Evolutionary conservation across 2,329 filamentous ascomycete genomes (phyloP).

Genomic region (Whalleya microplaca): DNA sequence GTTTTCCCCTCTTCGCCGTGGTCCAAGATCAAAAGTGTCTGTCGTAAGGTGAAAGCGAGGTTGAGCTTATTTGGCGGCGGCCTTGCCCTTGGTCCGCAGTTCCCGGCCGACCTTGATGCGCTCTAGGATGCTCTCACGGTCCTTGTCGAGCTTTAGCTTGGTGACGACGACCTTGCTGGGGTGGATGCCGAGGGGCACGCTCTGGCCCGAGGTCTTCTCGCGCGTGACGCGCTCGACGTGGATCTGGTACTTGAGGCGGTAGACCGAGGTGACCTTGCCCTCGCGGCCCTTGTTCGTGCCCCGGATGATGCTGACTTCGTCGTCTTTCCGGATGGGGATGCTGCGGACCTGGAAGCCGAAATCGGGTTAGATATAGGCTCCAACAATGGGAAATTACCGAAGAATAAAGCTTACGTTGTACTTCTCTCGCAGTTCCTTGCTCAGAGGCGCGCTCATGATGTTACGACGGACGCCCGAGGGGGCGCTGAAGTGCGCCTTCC

Average conservation of each 20-base stretch:
- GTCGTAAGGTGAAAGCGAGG: neutral
- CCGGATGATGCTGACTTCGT: constrained; percentile 91
- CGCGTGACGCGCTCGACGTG: constrained; percentile 96
- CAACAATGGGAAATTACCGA: neutral
- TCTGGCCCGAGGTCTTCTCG: constrained; percentile 97
- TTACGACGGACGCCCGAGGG: constrained; percentile 91
- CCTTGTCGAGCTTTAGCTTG: constrained; percentile 98
- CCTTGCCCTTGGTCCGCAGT: constrained; percentile 72
- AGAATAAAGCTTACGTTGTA: constrained; percentile 78
- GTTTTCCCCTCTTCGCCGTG: constrained; percentile 11
- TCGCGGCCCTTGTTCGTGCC: constrained; percentile 96
- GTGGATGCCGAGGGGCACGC: constrained; percentile 91
- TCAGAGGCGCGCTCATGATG: constrained; percentile 95
- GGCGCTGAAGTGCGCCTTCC: constrained; percentile 97
- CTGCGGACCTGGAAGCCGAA: constrained; percentile 72
- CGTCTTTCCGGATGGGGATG: constrained; percentile 97
- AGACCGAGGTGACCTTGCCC: constrained; percentile 97
- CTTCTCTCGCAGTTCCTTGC: constrained; percentile 98
- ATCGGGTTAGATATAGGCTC: constrained; percentile 6
- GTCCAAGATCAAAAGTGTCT: constrained; percentile 12
- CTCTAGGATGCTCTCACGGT: constrained; percentile 86
- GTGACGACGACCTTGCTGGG: constrained; percentile 97
- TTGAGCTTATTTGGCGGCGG: constrained; percentile 53
- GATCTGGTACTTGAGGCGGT: constrained; percentile 97
- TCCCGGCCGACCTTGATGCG: constrained; percentile 82